phyloP scores from a whole-genome alignment of 225 moss, liverwort and hornwort genomes.

The Anthoceros angustus region DNA sequence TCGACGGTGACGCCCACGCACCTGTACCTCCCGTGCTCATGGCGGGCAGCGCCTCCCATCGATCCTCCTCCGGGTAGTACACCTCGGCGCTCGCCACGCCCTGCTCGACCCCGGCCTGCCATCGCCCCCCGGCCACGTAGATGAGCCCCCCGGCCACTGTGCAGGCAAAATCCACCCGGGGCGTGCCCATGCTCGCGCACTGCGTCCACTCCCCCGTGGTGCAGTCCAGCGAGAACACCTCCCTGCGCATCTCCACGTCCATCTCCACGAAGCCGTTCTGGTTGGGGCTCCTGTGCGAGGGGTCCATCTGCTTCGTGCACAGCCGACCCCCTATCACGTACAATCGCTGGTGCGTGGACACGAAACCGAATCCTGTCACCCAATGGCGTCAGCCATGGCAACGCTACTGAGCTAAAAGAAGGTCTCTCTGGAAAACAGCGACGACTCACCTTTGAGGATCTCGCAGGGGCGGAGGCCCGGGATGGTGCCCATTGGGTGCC shows the following conservation, averaged over 20 bases:
- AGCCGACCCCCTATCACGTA: background rate
- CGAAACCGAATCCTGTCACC: background rate
- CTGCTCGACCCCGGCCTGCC: background rate
- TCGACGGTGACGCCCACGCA: slow-evolving; percentile 1
- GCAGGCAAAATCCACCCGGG: background rate
- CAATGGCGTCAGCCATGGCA: background rate
- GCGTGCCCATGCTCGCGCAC: background rate
- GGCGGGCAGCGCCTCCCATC: background rate
- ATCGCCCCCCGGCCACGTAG: background rate
- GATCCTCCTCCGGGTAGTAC: background rate
- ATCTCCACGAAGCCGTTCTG: background rate
- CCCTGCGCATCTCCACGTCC: background rate
- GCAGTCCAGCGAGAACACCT: background rate
- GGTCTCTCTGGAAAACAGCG: background rate
- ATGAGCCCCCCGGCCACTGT: background rate
- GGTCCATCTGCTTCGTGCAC: background rate
- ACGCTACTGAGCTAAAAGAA: background rate
- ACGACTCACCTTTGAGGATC: background rate
- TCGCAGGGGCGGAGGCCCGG: background rate
- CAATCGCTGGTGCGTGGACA: background rate
- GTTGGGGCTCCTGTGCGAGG: no score
- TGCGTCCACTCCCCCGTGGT: slow-evolving; percentile 4
- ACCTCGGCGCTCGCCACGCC: background rate
- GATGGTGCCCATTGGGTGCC: background rate
- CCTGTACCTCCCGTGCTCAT: slow-evolving; percentile 1